These are phyloP conservation scores for Cladosporium phlei DNA, from an alignment of 2,329 filamentous ascomycete species.

Conservation along the genomic window DNA sequence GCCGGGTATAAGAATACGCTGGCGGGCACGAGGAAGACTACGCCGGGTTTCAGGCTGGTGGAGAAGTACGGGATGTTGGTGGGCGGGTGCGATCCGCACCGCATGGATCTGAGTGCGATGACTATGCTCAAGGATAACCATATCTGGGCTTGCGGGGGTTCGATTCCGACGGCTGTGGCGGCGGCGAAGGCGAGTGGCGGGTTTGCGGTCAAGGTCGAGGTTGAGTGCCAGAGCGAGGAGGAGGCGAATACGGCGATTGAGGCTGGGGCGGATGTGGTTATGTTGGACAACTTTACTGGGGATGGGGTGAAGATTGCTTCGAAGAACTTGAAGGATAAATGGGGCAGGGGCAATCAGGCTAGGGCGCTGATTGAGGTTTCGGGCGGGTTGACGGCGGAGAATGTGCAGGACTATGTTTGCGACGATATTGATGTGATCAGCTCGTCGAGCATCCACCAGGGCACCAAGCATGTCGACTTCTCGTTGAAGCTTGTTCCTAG, in stretches of 20 bases:
- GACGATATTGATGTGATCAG: conserved; percentile 90
- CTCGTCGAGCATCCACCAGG: conserved; percentile 94
- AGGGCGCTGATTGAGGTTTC: conserved; percentile 80
- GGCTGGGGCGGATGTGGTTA: conserved; percentile 90
- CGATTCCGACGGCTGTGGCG: conserved; percentile 78
- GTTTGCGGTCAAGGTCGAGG: conserved; percentile 91
- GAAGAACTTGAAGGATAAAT: conserved; percentile 69
- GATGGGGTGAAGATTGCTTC: conserved; percentile 73
- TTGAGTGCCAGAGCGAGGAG: conserved; percentile 82
- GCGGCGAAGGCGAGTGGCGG: conserved; percentile 81
- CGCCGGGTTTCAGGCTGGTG: conserved; percentile 87
- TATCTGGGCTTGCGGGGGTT: conserved; percentile 78
- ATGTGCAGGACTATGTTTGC: conserved; percentile 74
- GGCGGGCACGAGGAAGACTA: conserved; percentile 96
- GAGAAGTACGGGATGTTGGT: conserved; percentile 98
- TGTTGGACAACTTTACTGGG: conserved; percentile 92
- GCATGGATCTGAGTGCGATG: conserved; percentile 85
- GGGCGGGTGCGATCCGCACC: conserved; percentile 84
- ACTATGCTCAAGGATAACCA: conserved; percentile 99
- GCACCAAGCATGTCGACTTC: conserved; percentile 89
- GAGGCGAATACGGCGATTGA: conserved; percentile 88
- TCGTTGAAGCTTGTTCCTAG: conserved; percentile 76
- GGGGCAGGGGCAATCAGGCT: conserved; percentile 54
- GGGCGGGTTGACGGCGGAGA: conserved; percentile 79
- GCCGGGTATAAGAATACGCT: conserved; percentile 75